phyloP scores from a whole-genome alignment of 805 yeast genomes.

The Nakazawaea wyomingensis region DNA sequence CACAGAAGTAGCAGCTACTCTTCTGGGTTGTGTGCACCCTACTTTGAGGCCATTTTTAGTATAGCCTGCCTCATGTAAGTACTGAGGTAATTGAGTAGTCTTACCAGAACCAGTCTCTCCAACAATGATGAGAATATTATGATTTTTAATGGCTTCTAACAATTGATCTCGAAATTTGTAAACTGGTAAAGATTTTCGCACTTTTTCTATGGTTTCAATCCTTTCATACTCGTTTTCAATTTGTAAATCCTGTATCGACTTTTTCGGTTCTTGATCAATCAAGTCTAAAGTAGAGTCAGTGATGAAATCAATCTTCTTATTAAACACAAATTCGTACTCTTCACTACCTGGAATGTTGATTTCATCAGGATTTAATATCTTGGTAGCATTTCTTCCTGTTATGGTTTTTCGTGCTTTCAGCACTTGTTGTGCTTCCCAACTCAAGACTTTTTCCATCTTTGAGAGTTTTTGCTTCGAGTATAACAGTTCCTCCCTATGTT shows the following conservation, averaged over 20 bases:
- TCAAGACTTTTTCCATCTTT: slow-evolving; percentile 15
- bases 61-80: slow-evolving; percentile 76
- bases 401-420: slow-evolving; percentile 31
- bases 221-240: slow-evolving; percentile 31
- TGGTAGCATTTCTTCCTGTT: slow-evolving; percentile 15
- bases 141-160: slow-evolving; percentile 49
- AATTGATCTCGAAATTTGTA: slow-evolving; percentile 56
- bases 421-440: slow-evolving; percentile 53
- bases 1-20: slow-evolving; percentile 92
- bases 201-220: slow-evolving; percentile 37
- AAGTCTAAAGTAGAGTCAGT: slow-evolving; percentile 30
- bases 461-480: slow-evolving; percentile 25
- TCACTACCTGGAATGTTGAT: slow-evolving; percentile 36
- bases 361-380: slow-evolving; percentile 31
- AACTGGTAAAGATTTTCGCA: slow-evolving; percentile 71
- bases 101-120: slow-evolving; percentile 98
- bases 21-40: slow-evolving; percentile 91
- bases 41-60: slow-evolving; percentile 49
- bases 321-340: slow-evolving; percentile 73
- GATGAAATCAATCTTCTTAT: slow-evolving; percentile 54
- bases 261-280: slow-evolving; percentile 21
- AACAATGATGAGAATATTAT: slow-evolving; percentile 76
- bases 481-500: slow-evolving; percentile 48
- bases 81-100: slow-evolving; percentile 91
- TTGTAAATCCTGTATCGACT: slow-evolving; percentile 28